A percentile compares a stretch with the other conserved stretches of the same genome.
These are phyloP conservation scores for Vigna angularis DNA, from an alignment of 306 rosid species.

Conservation along the genomic window DNA sequence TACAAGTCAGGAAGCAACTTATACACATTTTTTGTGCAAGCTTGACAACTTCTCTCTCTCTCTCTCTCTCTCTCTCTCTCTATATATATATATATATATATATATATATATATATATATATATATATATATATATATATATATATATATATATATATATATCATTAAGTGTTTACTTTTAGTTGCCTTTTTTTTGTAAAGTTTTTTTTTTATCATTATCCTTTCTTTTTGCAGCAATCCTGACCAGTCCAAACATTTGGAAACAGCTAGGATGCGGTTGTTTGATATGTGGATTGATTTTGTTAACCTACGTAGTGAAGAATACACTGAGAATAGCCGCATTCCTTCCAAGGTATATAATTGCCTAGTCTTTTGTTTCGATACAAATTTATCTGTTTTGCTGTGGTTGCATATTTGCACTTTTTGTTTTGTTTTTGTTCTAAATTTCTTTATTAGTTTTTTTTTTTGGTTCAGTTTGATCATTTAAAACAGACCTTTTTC, in stretches of 20 bases:
- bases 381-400: not conserved
- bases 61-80: no score
- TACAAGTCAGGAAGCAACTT: not conserved
- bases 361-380: not conserved
- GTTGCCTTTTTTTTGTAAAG: not conserved
- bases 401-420: not conserved
- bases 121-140: no score
- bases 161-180: no score
- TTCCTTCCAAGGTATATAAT: slow-evolving; percentile 73
- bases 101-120: no score
- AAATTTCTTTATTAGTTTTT: not conserved
- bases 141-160: no score
- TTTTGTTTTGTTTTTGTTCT: not conserved
- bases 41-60: no score
- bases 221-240: slow-evolving; percentile 74
- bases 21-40: no score
- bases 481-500: slow-evolving; percentile 6
- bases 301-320: slow-evolving; percentile 92
- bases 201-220: slow-evolving; percentile 6
- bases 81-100: no score
- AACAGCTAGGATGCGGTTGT: slow-evolving; percentile 93
- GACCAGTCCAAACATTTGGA: slow-evolving; percentile 98
- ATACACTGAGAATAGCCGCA: slow-evolving; percentile 87
- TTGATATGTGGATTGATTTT: slow-evolving; percentile 90
- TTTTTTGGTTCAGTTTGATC: not conserved